A percentile compares a stretch with the other conserved stretches of the same genome.
phyloP scores from a whole-genome alignment of 768 basidiomycete genomes.

The Trametes gibbosa region DNA sequence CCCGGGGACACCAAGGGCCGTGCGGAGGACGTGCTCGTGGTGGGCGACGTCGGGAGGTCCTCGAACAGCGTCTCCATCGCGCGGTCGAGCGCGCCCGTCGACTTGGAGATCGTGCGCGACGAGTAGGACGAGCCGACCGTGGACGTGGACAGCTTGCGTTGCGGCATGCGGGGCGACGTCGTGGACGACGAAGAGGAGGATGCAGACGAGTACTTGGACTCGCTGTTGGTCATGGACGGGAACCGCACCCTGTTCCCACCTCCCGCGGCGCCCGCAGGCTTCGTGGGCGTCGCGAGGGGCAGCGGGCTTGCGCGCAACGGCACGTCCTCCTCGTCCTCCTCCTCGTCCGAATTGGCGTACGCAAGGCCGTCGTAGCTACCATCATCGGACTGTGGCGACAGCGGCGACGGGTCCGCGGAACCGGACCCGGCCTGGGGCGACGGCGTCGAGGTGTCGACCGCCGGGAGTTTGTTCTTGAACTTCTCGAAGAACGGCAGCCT shows the following conservation, averaged over 20 bases:
- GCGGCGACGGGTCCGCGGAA: constrained; percentile 7
- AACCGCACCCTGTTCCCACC: constrained; percentile 36
- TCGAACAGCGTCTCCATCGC: constrained; percentile 54
- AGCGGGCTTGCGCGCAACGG: constrained; percentile 15
- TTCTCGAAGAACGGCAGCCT: constrained; percentile 59
- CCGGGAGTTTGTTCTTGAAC: constrained; percentile 37
- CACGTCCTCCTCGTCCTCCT: constrained; percentile 4
- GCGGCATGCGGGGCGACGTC: constrained; percentile 24
- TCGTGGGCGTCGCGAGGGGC: constrained; percentile 11
- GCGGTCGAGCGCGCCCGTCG: constrained; percentile 42
- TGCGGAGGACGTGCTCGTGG: constrained; percentile 29
- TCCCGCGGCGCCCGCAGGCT: too few relatives aligned
- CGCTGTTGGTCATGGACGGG: constrained; percentile 30
- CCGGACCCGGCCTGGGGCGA: neutral
- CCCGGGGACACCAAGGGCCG: constrained; percentile 27
- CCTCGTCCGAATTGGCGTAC: constrained; percentile 19
- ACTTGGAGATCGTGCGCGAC: constrained; percentile 28
- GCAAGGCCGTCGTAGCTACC: constrained; percentile 19
- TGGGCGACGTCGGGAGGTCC: constrained; percentile 33
- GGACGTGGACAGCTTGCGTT: constrained; percentile 29
- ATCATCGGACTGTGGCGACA: constrained; percentile 14
- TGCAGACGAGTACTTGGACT: constrained; percentile 23
- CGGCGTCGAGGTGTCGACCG: constrained; percentile 17
- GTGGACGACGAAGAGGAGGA: constrained; percentile 3
- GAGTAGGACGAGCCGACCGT: constrained; percentile 28